These are phyloP conservation scores for Linderniella brevidens DNA, from an alignment of 257 asterid species.

Conservation along the genomic window DNA sequence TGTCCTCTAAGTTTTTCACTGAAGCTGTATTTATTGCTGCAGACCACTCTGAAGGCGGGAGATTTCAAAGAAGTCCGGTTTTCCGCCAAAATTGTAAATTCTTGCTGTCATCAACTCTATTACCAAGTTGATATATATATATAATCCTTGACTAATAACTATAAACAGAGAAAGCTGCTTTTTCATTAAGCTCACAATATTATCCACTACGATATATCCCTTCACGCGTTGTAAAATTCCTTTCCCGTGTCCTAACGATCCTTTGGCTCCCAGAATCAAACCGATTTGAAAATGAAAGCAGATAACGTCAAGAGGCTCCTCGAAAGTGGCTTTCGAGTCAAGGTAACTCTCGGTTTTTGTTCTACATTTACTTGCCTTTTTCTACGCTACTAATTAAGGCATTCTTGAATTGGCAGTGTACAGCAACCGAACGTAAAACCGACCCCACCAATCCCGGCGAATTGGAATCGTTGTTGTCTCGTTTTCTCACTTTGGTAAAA, in stretches of 20 bases:
- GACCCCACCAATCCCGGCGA: slow-evolving; percentile 20
- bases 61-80: slow-evolving; percentile 56
- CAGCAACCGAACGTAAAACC: slow-evolving; percentile 23
- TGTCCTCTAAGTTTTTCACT: background rate
- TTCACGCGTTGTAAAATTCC: slow-evolving; percentile 7
- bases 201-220: background rate
- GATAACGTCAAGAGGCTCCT: slow-evolving; percentile 56
- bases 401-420: slow-evolving; percentile 28
- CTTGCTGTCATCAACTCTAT: slow-evolving; percentile 7
- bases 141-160: background rate
- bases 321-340: slow-evolving; percentile 74
- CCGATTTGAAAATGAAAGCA: slow-evolving; percentile 72
- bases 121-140: background rate
- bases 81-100: slow-evolving; percentile 69
- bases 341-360: no score
- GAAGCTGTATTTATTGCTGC: slow-evolving; percentile 11
- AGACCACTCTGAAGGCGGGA: slow-evolving; percentile 44
- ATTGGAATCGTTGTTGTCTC: slow-evolving; percentile 37
- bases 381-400: background rate
- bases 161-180: background rate
- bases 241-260: slow-evolving; percentile 11
- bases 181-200: no score
- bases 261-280: slow-evolving; percentile 31
- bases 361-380: background rate
- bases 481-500: slow-evolving; percentile 50